Evolutionary conservation across 805 yeast species (phyloP).

Genomic region (Kuraishia capsulata): DNA sequence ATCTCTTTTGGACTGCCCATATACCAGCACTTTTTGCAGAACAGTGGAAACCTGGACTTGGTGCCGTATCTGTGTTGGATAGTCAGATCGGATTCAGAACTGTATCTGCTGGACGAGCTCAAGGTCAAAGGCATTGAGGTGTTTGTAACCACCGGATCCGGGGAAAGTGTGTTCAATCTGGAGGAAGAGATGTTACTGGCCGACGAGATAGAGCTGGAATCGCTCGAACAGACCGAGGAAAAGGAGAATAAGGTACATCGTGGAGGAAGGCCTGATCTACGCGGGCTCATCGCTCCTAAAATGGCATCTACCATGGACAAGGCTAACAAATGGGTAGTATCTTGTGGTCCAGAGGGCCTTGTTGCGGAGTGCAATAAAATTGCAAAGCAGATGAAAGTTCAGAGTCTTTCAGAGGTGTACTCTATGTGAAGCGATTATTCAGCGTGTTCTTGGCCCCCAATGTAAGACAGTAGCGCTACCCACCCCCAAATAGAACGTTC

Average conservation of each 20-base stretch:
- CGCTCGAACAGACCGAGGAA: slow-evolving; percentile 9
- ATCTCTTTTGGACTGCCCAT: slow-evolving; percentile 54
- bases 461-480: neutral
- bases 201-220: slow-evolving; percentile 4
- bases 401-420: slow-evolving; percentile 36
- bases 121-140: slow-evolving; percentile 25
- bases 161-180: neutral
- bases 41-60: slow-evolving; percentile 13
- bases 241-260: slow-evolving; percentile 11
- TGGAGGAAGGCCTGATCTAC: slow-evolving; percentile 37
- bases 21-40: slow-evolving; percentile 27
- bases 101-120: slow-evolving; percentile 33
- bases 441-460: neutral
- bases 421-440: slow-evolving; percentile 17
- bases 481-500: neutral
- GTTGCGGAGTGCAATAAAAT: slow-evolving; percentile 28
- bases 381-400: slow-evolving; percentile 25
- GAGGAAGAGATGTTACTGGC: slow-evolving; percentile 4
- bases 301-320: slow-evolving; percentile 20
- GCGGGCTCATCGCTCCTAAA: slow-evolving; percentile 18
- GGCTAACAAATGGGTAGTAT: slow-evolving; percentile 40
- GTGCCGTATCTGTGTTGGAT: slow-evolving; percentile 45
- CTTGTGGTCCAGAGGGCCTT: slow-evolving; percentile 49
- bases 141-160: slow-evolving; percentile 31
- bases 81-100: slow-evolving; percentile 34